These are phyloP conservation scores for Verticillium alfalfae DNA, from an alignment of 2,329 filamentous ascomycete genomes.

Conservation along the genomic window DNA sequence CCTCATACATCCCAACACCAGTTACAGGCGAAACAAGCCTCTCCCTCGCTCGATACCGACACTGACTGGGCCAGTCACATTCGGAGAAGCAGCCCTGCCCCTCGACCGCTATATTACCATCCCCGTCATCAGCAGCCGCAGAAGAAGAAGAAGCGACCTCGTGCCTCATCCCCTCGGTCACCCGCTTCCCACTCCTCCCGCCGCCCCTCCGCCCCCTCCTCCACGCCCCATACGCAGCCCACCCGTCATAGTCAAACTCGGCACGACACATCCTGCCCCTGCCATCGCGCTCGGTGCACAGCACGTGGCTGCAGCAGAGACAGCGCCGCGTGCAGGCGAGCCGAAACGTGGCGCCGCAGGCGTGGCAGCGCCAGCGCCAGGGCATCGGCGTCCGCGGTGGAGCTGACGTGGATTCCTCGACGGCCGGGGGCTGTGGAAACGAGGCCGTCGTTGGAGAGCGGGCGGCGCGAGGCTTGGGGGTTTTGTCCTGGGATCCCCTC, in stretches of 20 bases:
- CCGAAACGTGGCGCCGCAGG: slow-evolving; percentile 19
- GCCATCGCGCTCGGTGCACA: not conserved
- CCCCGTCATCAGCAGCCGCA: not conserved
- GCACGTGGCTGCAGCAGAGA: slow-evolving; percentile 23
- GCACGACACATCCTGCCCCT: slow-evolving; percentile 13
- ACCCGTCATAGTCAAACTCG: slow-evolving; percentile 26
- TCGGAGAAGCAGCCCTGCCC: not conserved
- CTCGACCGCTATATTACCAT: not conserved
- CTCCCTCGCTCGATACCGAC: not conserved
- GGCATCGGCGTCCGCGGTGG: slow-evolving; percentile 5
- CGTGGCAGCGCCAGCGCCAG: slow-evolving; percentile 27
- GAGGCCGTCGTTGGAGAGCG: not conserved
- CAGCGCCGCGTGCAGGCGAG: slow-evolving; percentile 28
- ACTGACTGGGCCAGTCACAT: not conserved
- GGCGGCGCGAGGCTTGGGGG: not conserved
- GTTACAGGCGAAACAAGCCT: not conserved
- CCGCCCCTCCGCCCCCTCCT: slow-evolving; percentile 10
- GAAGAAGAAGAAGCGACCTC: too few species aligned
- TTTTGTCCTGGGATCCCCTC: too few species aligned
- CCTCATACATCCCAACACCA: not conserved
- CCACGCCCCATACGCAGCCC: slow-evolving; percentile 22
- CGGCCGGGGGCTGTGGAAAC: not conserved
- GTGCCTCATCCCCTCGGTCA: too few species aligned
- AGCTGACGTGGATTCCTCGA: too few species aligned
- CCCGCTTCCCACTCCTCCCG: not conserved